Base-by-base conservation (phyloP, 495 filamentous ascomycete species). In the Hypoxylon lenormandii region DNA sequence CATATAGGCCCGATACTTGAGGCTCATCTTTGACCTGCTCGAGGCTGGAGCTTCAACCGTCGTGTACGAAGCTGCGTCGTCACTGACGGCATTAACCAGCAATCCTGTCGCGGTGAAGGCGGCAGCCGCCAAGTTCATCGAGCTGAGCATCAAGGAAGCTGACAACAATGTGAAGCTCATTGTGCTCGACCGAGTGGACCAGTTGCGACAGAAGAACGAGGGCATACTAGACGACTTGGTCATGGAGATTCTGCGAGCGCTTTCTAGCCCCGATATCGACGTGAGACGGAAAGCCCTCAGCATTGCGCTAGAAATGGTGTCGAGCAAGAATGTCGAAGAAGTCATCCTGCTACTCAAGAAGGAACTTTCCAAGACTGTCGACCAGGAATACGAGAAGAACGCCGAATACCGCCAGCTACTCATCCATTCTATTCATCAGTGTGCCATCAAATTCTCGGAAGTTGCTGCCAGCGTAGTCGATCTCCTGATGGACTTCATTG, bases 131-230 rank as follows among this genome's bases (percentile, higher is more conserved):
- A 99, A 99, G 76, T 94, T 98, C 77, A 96, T 97, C 58, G 96
- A 99, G 76, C 88, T 99, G 1, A 91, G 90, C 66, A 97, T 98
- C 74, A 94, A 94, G 79, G 95, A 97, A 78, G 90, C 95, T 3
- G 95, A 98, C 75, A 98, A 98, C 82, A 98, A 98, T 74, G 96
- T 98, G 60, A 98, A 98, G 80, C 89, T 98, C 26, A 98, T 98
- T 72, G 96, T 97, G 16, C 83, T 98, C 42, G 96, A 97, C 69
- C 92, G 93, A 38, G 94, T 99, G 26, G 91, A 98, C 73, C 90
- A 96, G 69, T 82, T 99, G 53, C 86, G 96, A 65, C 87, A 91
- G 73, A 92, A 92, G 79, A 97, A 97, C 72, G 91, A 95, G 72
- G 95, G 96, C 60, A 87, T 98, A 50, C 78, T 99, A 60, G 94